Conservation (phyloP, 306 rosid genomes). For the Begonia peltatifolia region DNA sequence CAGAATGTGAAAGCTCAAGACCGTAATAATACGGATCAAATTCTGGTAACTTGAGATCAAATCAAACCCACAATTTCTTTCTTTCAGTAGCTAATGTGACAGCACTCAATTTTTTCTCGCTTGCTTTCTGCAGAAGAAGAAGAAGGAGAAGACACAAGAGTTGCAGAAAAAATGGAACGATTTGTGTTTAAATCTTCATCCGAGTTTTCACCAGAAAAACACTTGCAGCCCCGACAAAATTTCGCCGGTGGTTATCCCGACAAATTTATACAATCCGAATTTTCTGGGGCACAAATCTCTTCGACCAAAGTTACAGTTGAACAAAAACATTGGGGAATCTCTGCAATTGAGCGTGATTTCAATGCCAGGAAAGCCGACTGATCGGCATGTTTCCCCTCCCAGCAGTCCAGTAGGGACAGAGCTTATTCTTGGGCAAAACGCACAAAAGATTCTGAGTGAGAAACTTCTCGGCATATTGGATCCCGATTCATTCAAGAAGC, state of each 20-base stretch:
- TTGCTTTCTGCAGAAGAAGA: slow-evolving; percentile 4
- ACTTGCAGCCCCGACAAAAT: slow-evolving; percentile 27
- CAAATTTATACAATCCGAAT: slow-evolving; percentile 35
- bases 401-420: slow-evolving; percentile 55
- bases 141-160: slow-evolving; percentile 37
- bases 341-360: slow-evolving; percentile 44
- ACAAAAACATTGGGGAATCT: slow-evolving; percentile 48
- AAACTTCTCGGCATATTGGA: slow-evolving; percentile 30
- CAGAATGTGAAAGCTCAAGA: slow-evolving; percentile 46
- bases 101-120: too few species aligned
- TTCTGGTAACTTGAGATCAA: slow-evolving; percentile 6
- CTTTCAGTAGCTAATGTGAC: too few species aligned
- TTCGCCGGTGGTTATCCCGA: slow-evolving; percentile 23
- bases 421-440: slow-evolving; percentile 56
- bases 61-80: background rate
- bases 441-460: too few species aligned
- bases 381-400: too few species aligned
- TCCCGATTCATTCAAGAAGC: slow-evolving; percentile 74
- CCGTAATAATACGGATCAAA: slow-evolving; percentile 19
- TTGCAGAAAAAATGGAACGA: slow-evolving; percentile 77
- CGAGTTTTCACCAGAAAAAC: slow-evolving; percentile 47
- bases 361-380: background rate
- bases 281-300: slow-evolving; percentile 37
- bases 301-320: slow-evolving; percentile 46
- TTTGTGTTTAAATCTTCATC: slow-evolving; percentile 55